Conservation (phyloP, 179 eudicot species). For the Beta corolliflora region DNA sequence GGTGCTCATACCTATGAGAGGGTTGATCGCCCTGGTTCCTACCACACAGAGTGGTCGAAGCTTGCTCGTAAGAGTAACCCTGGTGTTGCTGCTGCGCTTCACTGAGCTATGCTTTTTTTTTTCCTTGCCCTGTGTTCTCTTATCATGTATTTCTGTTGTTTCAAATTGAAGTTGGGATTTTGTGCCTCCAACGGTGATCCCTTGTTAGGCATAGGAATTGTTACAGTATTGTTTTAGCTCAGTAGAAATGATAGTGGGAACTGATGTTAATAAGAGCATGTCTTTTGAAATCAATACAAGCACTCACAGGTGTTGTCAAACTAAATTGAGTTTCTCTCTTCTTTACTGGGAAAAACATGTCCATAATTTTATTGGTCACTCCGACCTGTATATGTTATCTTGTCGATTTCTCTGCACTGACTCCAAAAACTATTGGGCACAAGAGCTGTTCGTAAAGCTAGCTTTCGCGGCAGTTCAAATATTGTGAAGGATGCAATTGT, state of each 20-base stretch:
- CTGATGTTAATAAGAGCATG: slow-evolving; percentile 28
- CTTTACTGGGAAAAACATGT: background rate
- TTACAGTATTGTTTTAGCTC: slow-evolving; percentile 31
- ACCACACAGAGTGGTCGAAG: slow-evolving; percentile 55
- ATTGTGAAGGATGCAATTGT: background rate
- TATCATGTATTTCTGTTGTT: slow-evolving; percentile 32
- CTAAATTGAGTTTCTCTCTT: background rate
- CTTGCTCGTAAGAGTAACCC: slow-evolving; percentile 42
- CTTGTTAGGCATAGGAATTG: slow-evolving; percentile 30
- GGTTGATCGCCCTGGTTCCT: slow-evolving; percentile 43
- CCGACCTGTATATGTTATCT: background rate
- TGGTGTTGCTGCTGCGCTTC: slow-evolving; percentile 30
- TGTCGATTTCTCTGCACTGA: background rate
- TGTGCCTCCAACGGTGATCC: slow-evolving; percentile 30
- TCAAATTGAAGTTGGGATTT: slow-evolving; percentile 25
- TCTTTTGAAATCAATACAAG: slow-evolving; percentile 27
- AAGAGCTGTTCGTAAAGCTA: background rate
- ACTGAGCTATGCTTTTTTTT: slow-evolving; percentile 22
- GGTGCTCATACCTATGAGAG: slow-evolving; percentile 59
- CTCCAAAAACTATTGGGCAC: background rate
- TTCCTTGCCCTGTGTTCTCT: slow-evolving; percentile 13
- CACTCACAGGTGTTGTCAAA: slow-evolving; percentile 9
- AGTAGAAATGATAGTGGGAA: slow-evolving; percentile 20
- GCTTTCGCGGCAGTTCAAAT: background rate
- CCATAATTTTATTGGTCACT: background rate